phyloP scores from a whole-genome alignment of 352 stramenopile species.

The Globisporangium heterothallicum region DNA sequence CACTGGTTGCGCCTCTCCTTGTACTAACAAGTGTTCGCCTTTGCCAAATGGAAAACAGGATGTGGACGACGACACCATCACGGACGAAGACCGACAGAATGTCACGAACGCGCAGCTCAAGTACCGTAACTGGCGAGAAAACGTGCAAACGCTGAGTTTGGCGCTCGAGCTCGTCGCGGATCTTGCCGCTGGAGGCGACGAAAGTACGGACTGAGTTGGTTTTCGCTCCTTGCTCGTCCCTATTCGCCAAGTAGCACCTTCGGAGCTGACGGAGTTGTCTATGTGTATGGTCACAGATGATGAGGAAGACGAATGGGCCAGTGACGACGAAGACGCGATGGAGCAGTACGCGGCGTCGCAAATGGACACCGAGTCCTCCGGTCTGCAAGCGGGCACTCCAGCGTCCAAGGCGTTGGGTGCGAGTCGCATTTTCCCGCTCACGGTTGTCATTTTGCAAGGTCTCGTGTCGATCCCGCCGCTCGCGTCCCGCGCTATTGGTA shows the following conservation, averaged over 20 bases:
- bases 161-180: conserved; percentile 76
- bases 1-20: too few relatives aligned
- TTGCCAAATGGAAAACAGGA: conserved; percentile 18
- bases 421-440: conserved; percentile 48
- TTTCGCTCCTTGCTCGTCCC: not conserved
- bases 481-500: conserved; percentile 41
- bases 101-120: conserved; percentile 64
- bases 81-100: conserved; percentile 47
- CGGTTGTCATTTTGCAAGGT: conserved; percentile 67
- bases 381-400: conserved; percentile 13
- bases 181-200: conserved; percentile 42
- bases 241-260: too few relatives aligned
- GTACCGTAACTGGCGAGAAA: conserved; percentile 74
- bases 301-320: conserved; percentile 81
- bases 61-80: conserved; percentile 59
- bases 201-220: conserved; percentile 19
- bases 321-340: conserved; percentile 87
- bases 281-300: conserved; percentile 22
- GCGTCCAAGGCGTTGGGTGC: conserved; percentile 31
- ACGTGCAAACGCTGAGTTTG: conserved; percentile 68
- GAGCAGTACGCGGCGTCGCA: conserved; percentile 66
- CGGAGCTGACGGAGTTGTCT: not conserved
- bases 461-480: conserved; percentile 68
- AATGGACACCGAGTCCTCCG: conserved; percentile 35
- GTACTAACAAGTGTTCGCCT: too few relatives aligned